Base-by-base conservation (phyloP, 352 stramenopile species). In the Phytophthora constricta region DNA sequence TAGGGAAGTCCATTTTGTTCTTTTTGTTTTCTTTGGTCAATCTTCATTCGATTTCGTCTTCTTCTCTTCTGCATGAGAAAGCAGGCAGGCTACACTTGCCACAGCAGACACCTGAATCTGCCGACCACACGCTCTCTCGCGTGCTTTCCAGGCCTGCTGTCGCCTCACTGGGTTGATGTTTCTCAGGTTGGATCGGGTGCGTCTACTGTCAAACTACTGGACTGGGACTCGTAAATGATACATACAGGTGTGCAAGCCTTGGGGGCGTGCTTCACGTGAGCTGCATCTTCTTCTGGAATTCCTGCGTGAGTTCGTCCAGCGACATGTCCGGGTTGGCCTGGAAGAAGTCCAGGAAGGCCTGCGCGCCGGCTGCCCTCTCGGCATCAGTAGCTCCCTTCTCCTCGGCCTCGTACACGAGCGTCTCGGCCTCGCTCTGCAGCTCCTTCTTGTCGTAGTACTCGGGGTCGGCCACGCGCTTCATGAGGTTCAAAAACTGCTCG, bases 391-490 rank as follows among this genome's bases (percentile, higher is more conserved):
- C 48, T 13, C 70, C 66, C 7, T 74, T 68, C 41, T 75, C 63
- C 37, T 86, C 80, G 0, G 82, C 80, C 51, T 88, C 72, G 61
- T 85, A 82, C 23, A 93, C 65, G 47, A 90, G 74, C 28, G 54
- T 76, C 61, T 93, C 82, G 11, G 82, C 84, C 33, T 90, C 72
- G 60, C 82, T 79, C 68, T 86, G 77, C 52, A 93, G 77, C 58
- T 88, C 82, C 60, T 91, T 89, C 78, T 93, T 93, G 60, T 89
- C 80, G 62, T 91, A 89, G 64, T 91, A 93, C 59, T 93, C 83
- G 2, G 86, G 82, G 48, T 93, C 86, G 19, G 80, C 86, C 23
- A 85, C 82, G 37, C 86, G 86, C 46, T 82, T 82, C 86, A 93
- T 93, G 33, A 93, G 78, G 69, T 91, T 93, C n/a, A 92, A 57